Evolutionary conservation across 371 early-diverging fungal species (phyloP).

Genomic region (Mortierella sp.): DNA sequence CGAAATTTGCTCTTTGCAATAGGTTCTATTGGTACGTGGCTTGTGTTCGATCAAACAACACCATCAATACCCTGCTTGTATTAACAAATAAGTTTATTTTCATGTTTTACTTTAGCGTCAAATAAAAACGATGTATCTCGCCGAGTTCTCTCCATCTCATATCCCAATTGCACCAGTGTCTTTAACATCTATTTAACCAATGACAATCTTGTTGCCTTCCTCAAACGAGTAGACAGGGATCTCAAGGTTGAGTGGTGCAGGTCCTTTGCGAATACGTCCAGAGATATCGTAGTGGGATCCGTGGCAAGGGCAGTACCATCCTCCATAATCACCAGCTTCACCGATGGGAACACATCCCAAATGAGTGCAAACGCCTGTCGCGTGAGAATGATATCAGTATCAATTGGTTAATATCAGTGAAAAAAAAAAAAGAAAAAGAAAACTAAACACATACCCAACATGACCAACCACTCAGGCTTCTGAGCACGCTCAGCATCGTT

Average conservation of each 20-base stretch:
- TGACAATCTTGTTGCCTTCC: constrained; percentile 66
- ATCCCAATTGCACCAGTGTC: constrained; percentile 22
- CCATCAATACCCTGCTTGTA: background rate
- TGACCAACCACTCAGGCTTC: constrained; percentile 97
- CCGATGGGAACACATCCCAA: constrained; percentile 98
- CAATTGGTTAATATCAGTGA: background rate
- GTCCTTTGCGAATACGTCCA: constrained; percentile 98
- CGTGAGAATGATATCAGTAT: background rate
- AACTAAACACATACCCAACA: constrained; percentile 69
- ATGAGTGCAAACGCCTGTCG: constrained; percentile 95
- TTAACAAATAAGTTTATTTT: background rate
- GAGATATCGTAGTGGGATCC: constrained; percentile 80
- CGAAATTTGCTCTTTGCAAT: constrained; percentile 10
- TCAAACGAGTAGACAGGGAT: constrained; percentile 88
- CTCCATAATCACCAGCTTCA: constrained; percentile 97
- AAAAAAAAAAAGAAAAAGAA: background rate
- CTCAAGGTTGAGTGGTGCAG: constrained; percentile 98
- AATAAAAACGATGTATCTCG: background rate
- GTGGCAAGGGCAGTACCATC: constrained; percentile 99
- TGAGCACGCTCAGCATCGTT: constrained; percentile 91
- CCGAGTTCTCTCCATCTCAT: background rate
- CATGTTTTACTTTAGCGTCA: background rate
- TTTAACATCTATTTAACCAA: constrained; percentile 64
- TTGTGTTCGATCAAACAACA: background rate
- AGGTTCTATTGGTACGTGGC: constrained; percentile 6